Percentiles rank a stretch among this genome's conserved stretches.
Conservation (phyloP, 1,139 yeast species). For the Candida tetrigidarum region DNA sequence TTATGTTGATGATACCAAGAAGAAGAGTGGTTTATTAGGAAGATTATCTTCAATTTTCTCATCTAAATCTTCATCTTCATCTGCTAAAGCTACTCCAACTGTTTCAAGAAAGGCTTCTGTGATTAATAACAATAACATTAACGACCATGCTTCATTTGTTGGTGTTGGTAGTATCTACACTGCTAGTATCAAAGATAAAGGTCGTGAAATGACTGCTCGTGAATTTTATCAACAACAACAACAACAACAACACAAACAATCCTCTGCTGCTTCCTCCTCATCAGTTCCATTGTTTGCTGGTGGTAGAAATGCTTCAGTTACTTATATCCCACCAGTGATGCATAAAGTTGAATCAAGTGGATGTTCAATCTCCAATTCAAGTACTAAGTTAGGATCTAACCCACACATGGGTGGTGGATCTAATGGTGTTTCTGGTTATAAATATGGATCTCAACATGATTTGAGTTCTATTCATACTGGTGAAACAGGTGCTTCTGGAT, state of each 20-base stretch:
- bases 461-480: conserved; percentile 32
- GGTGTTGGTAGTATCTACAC: conserved; percentile 18
- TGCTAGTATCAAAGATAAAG: conserved; percentile 9
- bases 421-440: conserved; percentile 9
- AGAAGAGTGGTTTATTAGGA: conserved; percentile 32
- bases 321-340: conserved; percentile 10
- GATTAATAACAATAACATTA: too few species aligned
- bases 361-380: neutral
- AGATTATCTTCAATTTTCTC: conserved; percentile 32
- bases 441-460: conserved; percentile 24
- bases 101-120: conserved; percentile 13
- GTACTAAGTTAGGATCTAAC: neutral
- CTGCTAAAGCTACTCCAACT: conserved; percentile 11
- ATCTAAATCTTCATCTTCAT: conserved; percentile 10
- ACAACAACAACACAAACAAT: conserved; percentile 3
- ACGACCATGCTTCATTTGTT: too few species aligned
- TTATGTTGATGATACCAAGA: conserved; percentile 20
- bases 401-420: neutral
- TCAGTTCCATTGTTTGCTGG: conserved; percentile 14
- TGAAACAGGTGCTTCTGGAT: conserved; percentile 36
- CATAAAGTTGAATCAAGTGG: conserved; percentile 10
- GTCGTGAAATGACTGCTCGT: conserved; percentile 5
- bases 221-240: conserved; percentile 1
- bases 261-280: too few species aligned
- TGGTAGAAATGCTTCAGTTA: neutral